Evolutionary conservation across 352 stramenopile genomes (phyloP), one percentile per base, ranked within the genome.

Genomic region (Phytophthora sojae): DNA sequence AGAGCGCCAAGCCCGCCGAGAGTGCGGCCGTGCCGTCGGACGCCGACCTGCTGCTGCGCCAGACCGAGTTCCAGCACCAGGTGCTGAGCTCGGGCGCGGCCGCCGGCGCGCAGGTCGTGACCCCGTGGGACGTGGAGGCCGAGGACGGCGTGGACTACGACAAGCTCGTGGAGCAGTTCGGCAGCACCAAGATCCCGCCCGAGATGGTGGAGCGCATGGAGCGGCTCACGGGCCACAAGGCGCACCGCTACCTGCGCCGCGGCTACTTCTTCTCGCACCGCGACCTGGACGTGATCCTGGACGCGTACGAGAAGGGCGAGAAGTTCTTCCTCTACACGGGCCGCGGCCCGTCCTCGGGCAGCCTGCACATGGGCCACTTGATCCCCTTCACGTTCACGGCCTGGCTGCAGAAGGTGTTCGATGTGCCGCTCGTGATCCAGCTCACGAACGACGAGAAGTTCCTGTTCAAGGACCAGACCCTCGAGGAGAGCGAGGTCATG

Each of bases 381-480:
- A 97, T 99, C 62, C 98, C 98, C 12, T 99, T 99, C 79, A 95
- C 99, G 57, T 99, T 99, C 76, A 99, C 98, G n/a, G 88, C 98
- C 56, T 99, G 96, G 96, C 75, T 99, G 29, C 97, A 99, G 78
- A 96, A 98, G 67, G 98, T 98, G 51, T 99, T 99, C 70, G 88
- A 99, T 60, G 97, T 98, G 75, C 98, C 98, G 12, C 88, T 99
- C 57, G 98, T 99, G 66, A 99, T 99, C 79, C 98, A 99, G 86
- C 96, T 99, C 58, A 99, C 98, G 4, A 98, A 99, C 78, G 98
- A 99, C 80, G 98, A 99, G 77, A 99, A 99, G 83, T 99, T 99
- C 71, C 76, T 99, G 9, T 99, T 99, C 85, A 99, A 99, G 83
- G 96, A 99, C 68, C 88, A 97, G 71, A 96, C 91, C 60, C 77